Conservation (phyloP, 176 grass and related monocot genomes). For the Luzula sylvatica region DNA sequence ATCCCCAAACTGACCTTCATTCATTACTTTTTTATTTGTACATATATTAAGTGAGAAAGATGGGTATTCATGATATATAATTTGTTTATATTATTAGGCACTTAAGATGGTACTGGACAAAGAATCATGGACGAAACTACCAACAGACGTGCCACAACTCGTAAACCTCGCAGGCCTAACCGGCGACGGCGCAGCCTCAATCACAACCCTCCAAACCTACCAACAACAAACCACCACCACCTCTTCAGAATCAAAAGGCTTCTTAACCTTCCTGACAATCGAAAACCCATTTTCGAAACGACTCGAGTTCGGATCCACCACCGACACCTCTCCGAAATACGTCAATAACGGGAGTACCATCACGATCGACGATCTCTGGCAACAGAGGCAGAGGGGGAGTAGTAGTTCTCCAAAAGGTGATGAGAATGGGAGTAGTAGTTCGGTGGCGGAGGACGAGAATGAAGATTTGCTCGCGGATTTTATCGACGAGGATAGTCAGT, state of each 20-base stretch:
- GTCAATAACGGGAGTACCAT: slow-evolving; percentile 13
- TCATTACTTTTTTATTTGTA: too few species aligned
- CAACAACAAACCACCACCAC: slow-evolving; percentile 27
- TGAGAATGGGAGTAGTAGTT: slow-evolving; percentile 44
- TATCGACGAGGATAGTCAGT: slow-evolving; percentile 99
- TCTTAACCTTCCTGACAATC: slow-evolving; percentile 59
- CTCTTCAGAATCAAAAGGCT: slow-evolving; percentile 24
- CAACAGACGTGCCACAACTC: slow-evolving; percentile 53
- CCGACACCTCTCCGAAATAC: slow-evolving; percentile 51
- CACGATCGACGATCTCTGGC: slow-evolving; percentile 12
- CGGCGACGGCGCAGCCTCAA: slow-evolving; percentile 83
- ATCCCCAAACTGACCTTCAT: too few species aligned
- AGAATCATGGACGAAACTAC: slow-evolving; percentile 89
- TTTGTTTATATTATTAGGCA: slow-evolving; percentile 49
- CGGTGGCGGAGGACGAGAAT: slow-evolving; percentile 79
- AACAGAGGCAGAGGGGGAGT: slow-evolving; percentile 10
- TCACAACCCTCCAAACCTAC: slow-evolving; percentile 36
- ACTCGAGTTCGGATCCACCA: slow-evolving; percentile 39
- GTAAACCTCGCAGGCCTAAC: slow-evolving; percentile 89
- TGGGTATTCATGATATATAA: too few species aligned
- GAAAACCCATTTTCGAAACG: slow-evolving; percentile 73
- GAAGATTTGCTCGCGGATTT: slow-evolving; percentile 99
- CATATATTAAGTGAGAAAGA: too few species aligned
- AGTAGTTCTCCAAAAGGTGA: slow-evolving; percentile 23
- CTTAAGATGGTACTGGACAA: slow-evolving; percentile 97